Percentiles rank a stretch among this genome's conserved stretches.
Evolutionary conservation across 1,284 basidiomycete species (phyloP).

Genomic region (Rhodotorula sp.): DNA sequence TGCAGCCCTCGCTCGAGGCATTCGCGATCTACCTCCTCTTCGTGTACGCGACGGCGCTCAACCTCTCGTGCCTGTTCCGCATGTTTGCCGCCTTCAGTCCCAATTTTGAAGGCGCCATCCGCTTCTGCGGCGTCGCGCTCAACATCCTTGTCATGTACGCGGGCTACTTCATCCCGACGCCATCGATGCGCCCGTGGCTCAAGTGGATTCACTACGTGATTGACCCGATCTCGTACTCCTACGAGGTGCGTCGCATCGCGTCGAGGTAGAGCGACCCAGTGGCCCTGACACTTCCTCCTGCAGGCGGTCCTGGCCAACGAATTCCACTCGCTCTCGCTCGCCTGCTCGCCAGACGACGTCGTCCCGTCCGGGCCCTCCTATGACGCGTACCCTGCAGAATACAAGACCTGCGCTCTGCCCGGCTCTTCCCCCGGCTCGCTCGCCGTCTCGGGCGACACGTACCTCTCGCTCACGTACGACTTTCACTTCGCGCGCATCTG

Average conservation of each 20-base stretch:
- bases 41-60: constrained; percentile 44
- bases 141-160: constrained; percentile 47
- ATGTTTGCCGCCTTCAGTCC: constrained; percentile 45
- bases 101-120: constrained; percentile 47
- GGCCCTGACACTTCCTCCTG: too few species aligned
- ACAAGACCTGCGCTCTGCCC: constrained; percentile 51
- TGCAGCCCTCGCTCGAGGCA: constrained; percentile 31
- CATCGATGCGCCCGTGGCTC: constrained; percentile 42
- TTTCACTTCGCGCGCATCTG: constrained; percentile 53
- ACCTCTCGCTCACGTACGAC: constrained; percentile 49
- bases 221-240: constrained; percentile 46
- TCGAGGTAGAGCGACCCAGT: too few species aligned
- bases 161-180: constrained; percentile 47
- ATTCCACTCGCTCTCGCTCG: constrained; percentile 54
- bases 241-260: constrained; percentile 36
- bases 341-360: constrained; percentile 68
- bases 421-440: constrained; percentile 51
- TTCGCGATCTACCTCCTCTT: constrained; percentile 43
- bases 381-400: constrained; percentile 16
- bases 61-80: constrained; percentile 46
- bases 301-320: constrained; percentile 44
- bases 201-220: constrained; percentile 46
- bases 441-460: constrained; percentile 50
- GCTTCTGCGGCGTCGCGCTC: constrained; percentile 46
- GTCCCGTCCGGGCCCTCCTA: constrained; percentile 57